Base-by-base conservation (phyloP, 1,139 yeast genomes). In the Spencermartinsiella ligniputridi region DNA sequence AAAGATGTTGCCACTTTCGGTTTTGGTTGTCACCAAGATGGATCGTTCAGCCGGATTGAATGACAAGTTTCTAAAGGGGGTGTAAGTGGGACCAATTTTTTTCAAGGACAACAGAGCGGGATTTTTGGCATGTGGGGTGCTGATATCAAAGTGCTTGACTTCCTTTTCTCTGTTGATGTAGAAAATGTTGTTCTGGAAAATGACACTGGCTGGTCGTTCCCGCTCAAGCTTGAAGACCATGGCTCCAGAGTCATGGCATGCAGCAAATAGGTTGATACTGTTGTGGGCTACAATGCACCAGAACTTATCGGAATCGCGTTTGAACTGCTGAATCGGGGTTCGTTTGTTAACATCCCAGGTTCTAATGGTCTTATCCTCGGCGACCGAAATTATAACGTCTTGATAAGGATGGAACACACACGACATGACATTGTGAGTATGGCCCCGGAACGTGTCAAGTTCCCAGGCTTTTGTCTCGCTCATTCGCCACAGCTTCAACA, bases 381-480 rank as follows among this genome's bases (percentile, higher is more conserved):
- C 83, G 39, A 90, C 96, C 20, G 97, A 90, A 45, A 94, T 72
- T 54, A 94, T 90, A 62, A 92, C 72, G 57, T 92, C 97, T 67
- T 89, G 95, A 55, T 80, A 81, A 36, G 98, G 97, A 61, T 92
- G 97, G 78, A 94, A 94, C 44, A 87, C 72, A 35, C 89, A 90
- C 65, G 95, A 76, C 47, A 90, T 81, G 46, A 92, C 96, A 61
- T 88, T 89, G 61, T 92, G 90, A 38, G 96, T 84, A 66, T 94
- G 99, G 44, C 98, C 98, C 61, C 98, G 79, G 68, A 97, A 92
- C 36, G 97, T 88, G 63, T 94, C 99, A 44, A 94, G 95, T 67
- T 94, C 98, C 97, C 98, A 94, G 25, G 98, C 98, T 68, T 90
- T 89, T 32, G 95, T 83, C 58, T 94, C 97, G 60, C 90, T 83